Base-by-base conservation (phyloP, 2,329 filamentous ascomycete genomes). In the Fusarium annulatum region DNA sequence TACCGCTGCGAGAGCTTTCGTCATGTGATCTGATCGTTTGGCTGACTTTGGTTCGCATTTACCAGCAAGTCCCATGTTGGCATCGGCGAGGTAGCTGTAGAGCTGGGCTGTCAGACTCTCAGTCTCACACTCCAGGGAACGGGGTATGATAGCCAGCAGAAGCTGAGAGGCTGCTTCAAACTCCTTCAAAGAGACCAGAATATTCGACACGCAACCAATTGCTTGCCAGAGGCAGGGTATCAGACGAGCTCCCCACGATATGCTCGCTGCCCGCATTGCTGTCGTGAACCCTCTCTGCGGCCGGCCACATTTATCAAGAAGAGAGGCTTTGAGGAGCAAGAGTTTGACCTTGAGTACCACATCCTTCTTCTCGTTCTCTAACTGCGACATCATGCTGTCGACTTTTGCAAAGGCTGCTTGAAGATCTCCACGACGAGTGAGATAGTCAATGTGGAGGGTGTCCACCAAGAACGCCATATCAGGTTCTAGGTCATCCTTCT, bases 241-340 rank as follows among this genome's bases (percentile, higher is more conserved):
- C 12, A 96, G 84, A 3, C 91, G 87, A 3, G 92, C 89, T 52
- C 91, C 88, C 85, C 93, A 91, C 1, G 94, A 92, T 23, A 94
- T 89, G 77, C 88, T 92, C 6, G 93, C 91, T 2, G 94, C 94
- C 48, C 93, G 88, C 77, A 97, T 86, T 9, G 91, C 91, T 9
- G 95, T 87, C 5, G 93, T 94, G 80, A 97, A 94, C 0, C 90
- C 94, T 67, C 92, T 89, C 75, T 94, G 89, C 0, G 94, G 88
- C 6, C 92, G 89, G 5, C 92, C 92, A 48, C 89, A 89, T 73
- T 87, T 88, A 61, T 90, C 88, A 63, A 94, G 90, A 7, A 97
- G 86, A 9, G 89, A 86, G 2, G 91, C 91, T 80, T 97, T 97
- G 55, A 92, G 82, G 6, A 94, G 86, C 19, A 97, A 87, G 1